Evolutionary conservation across 202 grass and related monocot species (phyloP).

Genomic region (Panicum virgatum): DNA sequence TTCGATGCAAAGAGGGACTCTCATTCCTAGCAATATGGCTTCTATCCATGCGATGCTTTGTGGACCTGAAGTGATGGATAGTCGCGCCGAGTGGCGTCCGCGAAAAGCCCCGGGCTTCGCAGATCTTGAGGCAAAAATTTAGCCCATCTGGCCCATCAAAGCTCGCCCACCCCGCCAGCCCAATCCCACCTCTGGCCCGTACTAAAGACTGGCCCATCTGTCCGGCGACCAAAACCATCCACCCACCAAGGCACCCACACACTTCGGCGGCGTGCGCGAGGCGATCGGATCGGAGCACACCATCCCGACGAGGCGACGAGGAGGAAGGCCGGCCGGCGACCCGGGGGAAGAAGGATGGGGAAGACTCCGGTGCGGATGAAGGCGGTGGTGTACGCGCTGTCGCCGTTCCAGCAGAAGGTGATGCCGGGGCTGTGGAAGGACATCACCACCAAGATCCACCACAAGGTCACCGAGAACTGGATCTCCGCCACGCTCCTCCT

Average conservation of each 20-base stretch:
- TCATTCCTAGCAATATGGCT: slow-evolving; percentile 62
- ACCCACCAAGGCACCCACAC: background rate
- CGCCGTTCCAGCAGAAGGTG: slow-evolving; percentile 99
- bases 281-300: slow-evolving; percentile 36
- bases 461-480: slow-evolving; percentile 99
- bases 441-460: slow-evolving; percentile 94
- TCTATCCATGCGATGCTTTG: too few species aligned
- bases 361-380: slow-evolving; percentile 93
- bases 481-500: slow-evolving; percentile 82
- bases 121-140: too few species aligned
- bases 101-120: too few species aligned
- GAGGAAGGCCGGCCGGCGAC: slow-evolving; percentile 11
- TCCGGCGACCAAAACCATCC: background rate
- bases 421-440: slow-evolving; percentile 99
- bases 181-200: background rate
- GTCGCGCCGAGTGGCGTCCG: too few species aligned
- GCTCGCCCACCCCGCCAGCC: background rate
- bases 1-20: slow-evolving; percentile 44
- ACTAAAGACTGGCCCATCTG: slow-evolving; percentile 9
- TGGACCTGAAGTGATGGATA: too few species aligned
- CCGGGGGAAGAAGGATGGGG: slow-evolving; percentile 55
- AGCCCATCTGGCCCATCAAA: background rate
- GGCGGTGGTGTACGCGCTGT: slow-evolving; percentile 94
- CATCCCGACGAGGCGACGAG: background rate
- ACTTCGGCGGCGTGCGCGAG: background rate